Evolutionary conservation across 768 basidiomycete genomes (phyloP), one percentile per base, ranked within the genome.

Genomic region (Serpula lacrymans): DNA sequence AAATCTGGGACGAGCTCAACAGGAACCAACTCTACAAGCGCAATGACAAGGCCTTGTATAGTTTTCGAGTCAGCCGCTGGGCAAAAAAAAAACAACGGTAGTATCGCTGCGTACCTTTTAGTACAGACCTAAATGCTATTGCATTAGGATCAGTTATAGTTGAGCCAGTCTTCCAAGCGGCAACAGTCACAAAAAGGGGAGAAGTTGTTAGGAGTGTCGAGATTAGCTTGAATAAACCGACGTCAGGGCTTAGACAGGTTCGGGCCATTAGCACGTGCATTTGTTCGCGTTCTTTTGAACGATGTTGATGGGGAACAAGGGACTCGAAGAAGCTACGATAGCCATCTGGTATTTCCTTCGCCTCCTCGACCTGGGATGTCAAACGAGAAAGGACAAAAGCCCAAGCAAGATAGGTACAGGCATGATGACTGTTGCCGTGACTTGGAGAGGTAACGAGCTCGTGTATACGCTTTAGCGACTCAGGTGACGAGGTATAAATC

Each of bases 401-500:
- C 94, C 94, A 97, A 0, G 82, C 82, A 5, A 93, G 68, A 50
- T 87, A 84, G 4, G 83, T 73, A 48, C 82, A 81, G 0, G 78
- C 71, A 52, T 81, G 80, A 47, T 87, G 82, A 49, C 78, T 77
- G 39, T 77, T 70, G n/a, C n/a, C n/a, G n/a, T n/a, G n/a, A 1
- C 72, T 58, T 37, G 85, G 71, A 1, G 75, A 68, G 4, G 70
- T 71, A 25, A 90, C 77, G 17, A 88, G 62, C 26, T 80, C 70
- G 55, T 92, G 87, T 37, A 92, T 74, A 29, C 71, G 69, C 50
- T 72, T 71, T 22, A 91, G 62, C n/a, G 75, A 72, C 6, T 72
- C 67, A 0, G 85, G 82, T 9, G 80, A 80, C 2, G 82, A 54
- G 30, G 74, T 71, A 47, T 86, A 88, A 24, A 81, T 65, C 24